Conservation (phyloP, 169 alveolate genomes). For the Miamiensis avidus region DNA sequence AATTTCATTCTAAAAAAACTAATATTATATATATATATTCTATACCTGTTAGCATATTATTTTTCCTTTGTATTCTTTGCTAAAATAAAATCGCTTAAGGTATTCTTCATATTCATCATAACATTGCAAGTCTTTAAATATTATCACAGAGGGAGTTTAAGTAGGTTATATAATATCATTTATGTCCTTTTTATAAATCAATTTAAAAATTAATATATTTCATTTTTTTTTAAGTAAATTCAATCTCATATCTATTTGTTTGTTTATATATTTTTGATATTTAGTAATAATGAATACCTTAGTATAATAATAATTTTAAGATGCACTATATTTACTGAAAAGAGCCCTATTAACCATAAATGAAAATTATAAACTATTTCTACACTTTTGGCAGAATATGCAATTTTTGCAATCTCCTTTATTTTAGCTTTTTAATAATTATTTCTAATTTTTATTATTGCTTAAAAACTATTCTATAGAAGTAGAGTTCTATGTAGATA, state of each 20-base stretch:
- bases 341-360: slow-evolving; percentile 24
- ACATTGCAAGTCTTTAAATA: slow-evolving; percentile 23
- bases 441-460: too few species aligned
- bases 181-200: slow-evolving; percentile 18
- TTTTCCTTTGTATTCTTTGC: slow-evolving; percentile 20
- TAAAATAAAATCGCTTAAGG: slow-evolving; percentile 21
- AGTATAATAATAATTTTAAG: slow-evolving; percentile 41
- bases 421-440: not conserved
- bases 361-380: slow-evolving; percentile 5
- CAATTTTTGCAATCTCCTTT: slow-evolving; percentile 9
- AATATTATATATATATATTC: too few species aligned
- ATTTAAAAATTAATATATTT: too few species aligned
- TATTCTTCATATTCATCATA: slow-evolving; percentile 19
- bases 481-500: too few species aligned
- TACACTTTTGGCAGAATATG: slow-evolving; percentile 28
- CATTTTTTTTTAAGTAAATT: too few species aligned
- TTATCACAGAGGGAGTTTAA: slow-evolving; percentile 18
- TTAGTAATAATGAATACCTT: not conserved
- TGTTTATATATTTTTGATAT: too few species aligned
- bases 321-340: slow-evolving; percentile 38
- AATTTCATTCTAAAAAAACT: too few species aligned
- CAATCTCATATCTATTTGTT: not conserved
- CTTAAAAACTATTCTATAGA: too few species aligned
- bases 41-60: slow-evolving; percentile 26
- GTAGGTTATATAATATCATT: slow-evolving; percentile 27